Evolutionary conservation across 331 rosid genomes (phyloP).

Genomic region (Quercus lobata): DNA sequence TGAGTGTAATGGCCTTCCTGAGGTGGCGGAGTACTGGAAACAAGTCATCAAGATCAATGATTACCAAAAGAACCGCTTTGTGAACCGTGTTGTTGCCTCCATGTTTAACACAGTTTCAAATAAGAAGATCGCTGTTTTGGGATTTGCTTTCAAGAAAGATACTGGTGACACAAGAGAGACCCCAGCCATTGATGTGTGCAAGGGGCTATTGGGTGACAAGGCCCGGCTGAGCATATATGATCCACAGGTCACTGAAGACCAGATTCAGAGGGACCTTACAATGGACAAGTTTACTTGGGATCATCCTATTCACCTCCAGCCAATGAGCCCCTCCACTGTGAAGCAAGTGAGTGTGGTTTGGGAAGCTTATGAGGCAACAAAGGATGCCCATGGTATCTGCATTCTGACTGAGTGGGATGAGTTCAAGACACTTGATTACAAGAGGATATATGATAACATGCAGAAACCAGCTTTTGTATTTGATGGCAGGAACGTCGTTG

Average conservation of each 20-base stretch:
- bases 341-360: slow-evolving; percentile 67
- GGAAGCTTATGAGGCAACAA: slow-evolving; percentile 74
- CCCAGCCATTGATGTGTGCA: slow-evolving; percentile 78
- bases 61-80: slow-evolving; percentile 70
- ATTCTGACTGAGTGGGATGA: slow-evolving; percentile 78
- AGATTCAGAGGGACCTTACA: slow-evolving; percentile 64
- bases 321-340: slow-evolving; percentile 56
- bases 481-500: slow-evolving; percentile 64
- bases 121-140: slow-evolving; percentile 64
- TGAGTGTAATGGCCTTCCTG: slow-evolving; percentile 77
- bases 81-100: slow-evolving; percentile 65
- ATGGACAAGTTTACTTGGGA: slow-evolving; percentile 78
- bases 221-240: slow-evolving; percentile 66
- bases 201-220: slow-evolving; percentile 63
- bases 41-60: slow-evolving; percentile 76
- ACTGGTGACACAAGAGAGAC: slow-evolving; percentile 81
- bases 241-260: slow-evolving; percentile 68
- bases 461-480: slow-evolving; percentile 68
- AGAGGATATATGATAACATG: slow-evolving; percentile 61
- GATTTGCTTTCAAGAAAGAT: slow-evolving; percentile 77
- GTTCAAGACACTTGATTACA: slow-evolving; percentile 64
- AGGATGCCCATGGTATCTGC: slow-evolving; percentile 69
- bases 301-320: slow-evolving; percentile 70
- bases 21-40: slow-evolving; percentile 82
- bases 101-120: slow-evolving; percentile 71